Percentiles rank a stretch among this genome's conserved stretches.
Conservation (phyloP, 768 basidiomycete genomes). For the Boletus bicolor region DNA sequence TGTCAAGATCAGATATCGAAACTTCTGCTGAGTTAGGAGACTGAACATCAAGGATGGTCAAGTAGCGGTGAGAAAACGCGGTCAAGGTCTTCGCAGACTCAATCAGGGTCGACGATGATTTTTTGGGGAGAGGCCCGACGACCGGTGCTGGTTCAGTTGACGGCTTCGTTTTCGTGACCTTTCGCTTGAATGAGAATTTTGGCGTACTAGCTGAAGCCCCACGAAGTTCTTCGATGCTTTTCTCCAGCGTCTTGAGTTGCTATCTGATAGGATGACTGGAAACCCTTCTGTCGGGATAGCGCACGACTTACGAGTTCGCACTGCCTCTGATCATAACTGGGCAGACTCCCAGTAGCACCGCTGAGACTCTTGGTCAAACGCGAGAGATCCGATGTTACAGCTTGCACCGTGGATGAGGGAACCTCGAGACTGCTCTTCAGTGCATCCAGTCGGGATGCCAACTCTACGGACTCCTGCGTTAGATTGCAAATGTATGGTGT, state of each 20-base stretch:
- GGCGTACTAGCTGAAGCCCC: constrained; percentile 44
- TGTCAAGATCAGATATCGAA: constrained; percentile 60
- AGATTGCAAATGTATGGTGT: constrained; percentile 6
- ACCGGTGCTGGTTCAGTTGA: constrained; percentile 3
- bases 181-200: constrained; percentile 69
- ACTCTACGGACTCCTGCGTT: constrained; percentile 36
- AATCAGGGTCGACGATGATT: constrained; percentile 1
- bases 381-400: constrained; percentile 48
- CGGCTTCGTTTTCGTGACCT: constrained; percentile 24
- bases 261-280: constrained; percentile 30
- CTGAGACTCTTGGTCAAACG: constrained; percentile 59
- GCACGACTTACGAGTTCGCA: constrained; percentile 55
- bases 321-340: constrained; percentile 71
- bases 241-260: constrained; percentile 68
- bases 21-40: constrained; percentile 46
- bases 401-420: constrained; percentile 39
- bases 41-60: constrained; percentile 36
- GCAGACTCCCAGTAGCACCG: constrained; percentile 62
- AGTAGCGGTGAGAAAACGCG: constrained; percentile 42
- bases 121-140: neutral
- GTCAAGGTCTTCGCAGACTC: constrained; percentile 42
- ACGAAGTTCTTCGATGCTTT: constrained; percentile 49
- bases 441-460: constrained; percentile 45
- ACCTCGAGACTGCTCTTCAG: constrained; percentile 32
- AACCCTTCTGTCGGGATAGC: neutral